These are phyloP conservation scores for Thecaphora thlaspeos DNA, from an alignment of 1,284 basidiomycete genomes.

Conservation along the genomic window DNA sequence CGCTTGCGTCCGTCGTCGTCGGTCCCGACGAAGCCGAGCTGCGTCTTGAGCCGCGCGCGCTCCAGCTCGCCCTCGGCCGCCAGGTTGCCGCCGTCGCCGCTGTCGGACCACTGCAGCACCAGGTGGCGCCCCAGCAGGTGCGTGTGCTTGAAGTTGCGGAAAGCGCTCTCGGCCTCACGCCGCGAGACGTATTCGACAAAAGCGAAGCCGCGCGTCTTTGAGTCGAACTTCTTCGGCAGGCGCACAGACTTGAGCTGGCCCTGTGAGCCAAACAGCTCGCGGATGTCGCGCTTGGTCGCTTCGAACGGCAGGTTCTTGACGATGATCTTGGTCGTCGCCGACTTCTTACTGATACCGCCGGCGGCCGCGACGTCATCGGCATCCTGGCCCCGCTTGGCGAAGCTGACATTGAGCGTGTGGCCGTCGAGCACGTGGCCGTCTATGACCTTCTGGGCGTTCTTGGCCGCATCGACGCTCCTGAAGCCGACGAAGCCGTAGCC, in stretches of 20 bases:
- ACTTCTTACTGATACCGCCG: constrained; percentile 34
- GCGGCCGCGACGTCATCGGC: constrained; percentile 57
- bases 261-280: constrained; percentile 73
- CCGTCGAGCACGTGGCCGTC: constrained; percentile 84
- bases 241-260: constrained; percentile 67
- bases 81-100: constrained; percentile 60
- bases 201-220: constrained; percentile 74
- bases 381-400: constrained; percentile 81
- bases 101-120: constrained; percentile 89
- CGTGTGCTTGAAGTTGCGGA: constrained; percentile 71
- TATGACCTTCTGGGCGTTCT: constrained; percentile 74
- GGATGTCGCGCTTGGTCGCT: constrained; percentile 85
- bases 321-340: constrained; percentile 64
- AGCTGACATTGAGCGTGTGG: constrained; percentile 78
- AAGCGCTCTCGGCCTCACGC: constrained; percentile 47
- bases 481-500: constrained; percentile 97
- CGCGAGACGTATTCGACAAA: constrained; percentile 71
- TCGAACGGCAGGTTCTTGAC: constrained; percentile 99
- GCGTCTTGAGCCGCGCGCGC: constrained; percentile 30
- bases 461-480: constrained; percentile 71
- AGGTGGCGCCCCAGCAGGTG: constrained; percentile 94
- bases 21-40: constrained; percentile 2
- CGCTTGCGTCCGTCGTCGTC: constrained; percentile 1
- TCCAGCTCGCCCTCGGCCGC: constrained; percentile 32
- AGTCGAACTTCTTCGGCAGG: constrained; percentile 71